These are phyloP conservation scores for Cercophora scortea DNA, from an alignment of 495 filamentous ascomycete species.

Conservation along the genomic window DNA sequence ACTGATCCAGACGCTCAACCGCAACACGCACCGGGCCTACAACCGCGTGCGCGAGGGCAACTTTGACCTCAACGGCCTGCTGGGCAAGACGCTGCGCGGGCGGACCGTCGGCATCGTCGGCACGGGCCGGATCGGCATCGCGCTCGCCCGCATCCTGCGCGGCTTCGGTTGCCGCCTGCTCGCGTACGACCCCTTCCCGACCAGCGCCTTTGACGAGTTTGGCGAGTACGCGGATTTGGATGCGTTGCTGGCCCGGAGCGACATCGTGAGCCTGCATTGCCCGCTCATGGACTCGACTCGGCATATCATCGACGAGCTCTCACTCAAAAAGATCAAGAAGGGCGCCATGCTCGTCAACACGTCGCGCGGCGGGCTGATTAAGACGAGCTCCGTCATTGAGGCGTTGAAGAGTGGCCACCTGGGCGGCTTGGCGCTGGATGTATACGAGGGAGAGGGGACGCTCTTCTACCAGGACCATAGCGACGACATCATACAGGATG, in stretches of 20 bases:
- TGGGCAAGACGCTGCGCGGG: constrained; percentile 52
- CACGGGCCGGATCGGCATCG: constrained; percentile 46
- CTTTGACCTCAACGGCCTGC: constrained; percentile 57
- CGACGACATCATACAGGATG: constrained; percentile 60
- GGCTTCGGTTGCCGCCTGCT: constrained; percentile 58
- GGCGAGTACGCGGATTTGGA: constrained; percentile 51
- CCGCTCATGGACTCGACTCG: constrained; percentile 51
- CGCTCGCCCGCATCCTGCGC: constrained; percentile 43
- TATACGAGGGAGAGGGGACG: constrained; percentile 47
- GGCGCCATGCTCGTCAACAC: constrained; percentile 60
- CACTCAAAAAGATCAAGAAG: constrained; percentile 47
- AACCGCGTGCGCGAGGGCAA: constrained; percentile 67
- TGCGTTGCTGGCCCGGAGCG: constrained; percentile 42
- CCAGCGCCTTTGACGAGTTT: constrained; percentile 38
- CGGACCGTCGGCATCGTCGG: constrained; percentile 54
- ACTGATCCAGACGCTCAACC: constrained; percentile 60
- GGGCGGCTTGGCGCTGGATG: constrained; percentile 49
- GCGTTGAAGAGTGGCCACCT: constrained; percentile 51
- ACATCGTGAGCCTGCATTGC: constrained; percentile 60
- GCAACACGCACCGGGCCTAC: constrained; percentile 63
- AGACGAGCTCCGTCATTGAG: constrained; percentile 50
- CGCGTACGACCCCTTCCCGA: constrained; percentile 49
- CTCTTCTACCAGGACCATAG: constrained; percentile 61
- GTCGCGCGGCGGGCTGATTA: constrained; percentile 55
- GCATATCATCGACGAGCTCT: constrained; percentile 51